These are phyloP conservation scores for Umbilicus rupestris DNA, from an alignment of 164 flowering plant genomes.

Conservation along the genomic window DNA sequence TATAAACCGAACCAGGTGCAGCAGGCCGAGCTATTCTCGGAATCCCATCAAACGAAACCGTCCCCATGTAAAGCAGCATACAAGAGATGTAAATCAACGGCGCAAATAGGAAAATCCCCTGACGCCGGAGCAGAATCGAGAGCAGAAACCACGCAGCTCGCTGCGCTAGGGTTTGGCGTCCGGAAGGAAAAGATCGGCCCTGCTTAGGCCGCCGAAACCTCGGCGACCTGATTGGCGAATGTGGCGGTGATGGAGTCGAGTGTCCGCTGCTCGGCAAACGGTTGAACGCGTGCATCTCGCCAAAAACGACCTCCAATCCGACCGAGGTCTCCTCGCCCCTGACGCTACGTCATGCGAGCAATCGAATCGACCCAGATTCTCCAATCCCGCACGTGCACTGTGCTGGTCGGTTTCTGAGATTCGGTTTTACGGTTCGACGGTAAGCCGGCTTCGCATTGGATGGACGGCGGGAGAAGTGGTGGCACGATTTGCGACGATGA, in stretches of 20 bases:
- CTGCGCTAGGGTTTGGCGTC: constrained; percentile 28
- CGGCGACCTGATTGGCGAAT: constrained; percentile 64
- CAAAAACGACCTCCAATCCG: neutral
- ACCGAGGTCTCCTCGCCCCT: no score
- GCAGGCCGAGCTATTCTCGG: constrained; percentile 49
- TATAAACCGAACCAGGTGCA: constrained; percentile 59
- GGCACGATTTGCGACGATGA: constrained; percentile 1
- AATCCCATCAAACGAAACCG: constrained; percentile 52
- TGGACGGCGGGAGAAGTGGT: constrained; percentile 1
- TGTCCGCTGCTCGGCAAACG: constrained; percentile 55
- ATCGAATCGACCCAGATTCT: no score
- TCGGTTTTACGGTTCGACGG: no score
- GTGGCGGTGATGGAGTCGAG: constrained; percentile 65
- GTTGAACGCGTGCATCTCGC: constrained; percentile 51
- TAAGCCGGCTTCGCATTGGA: neutral
- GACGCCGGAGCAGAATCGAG: constrained; percentile 65
- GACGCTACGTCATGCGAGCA: no score
- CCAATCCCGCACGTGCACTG: no score
- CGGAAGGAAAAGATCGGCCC: constrained; percentile 20
- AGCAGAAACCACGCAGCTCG: constrained; percentile 48
- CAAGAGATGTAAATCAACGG: constrained; percentile 72
- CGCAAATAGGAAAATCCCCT: constrained; percentile 72
- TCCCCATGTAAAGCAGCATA: constrained; percentile 77
- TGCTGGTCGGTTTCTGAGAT: no score
- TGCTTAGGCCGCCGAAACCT: constrained; percentile 26